Base-by-base conservation (phyloP, 192 early-diverging fungal genomes). In the Martensiomyces pterosporus region DNA sequence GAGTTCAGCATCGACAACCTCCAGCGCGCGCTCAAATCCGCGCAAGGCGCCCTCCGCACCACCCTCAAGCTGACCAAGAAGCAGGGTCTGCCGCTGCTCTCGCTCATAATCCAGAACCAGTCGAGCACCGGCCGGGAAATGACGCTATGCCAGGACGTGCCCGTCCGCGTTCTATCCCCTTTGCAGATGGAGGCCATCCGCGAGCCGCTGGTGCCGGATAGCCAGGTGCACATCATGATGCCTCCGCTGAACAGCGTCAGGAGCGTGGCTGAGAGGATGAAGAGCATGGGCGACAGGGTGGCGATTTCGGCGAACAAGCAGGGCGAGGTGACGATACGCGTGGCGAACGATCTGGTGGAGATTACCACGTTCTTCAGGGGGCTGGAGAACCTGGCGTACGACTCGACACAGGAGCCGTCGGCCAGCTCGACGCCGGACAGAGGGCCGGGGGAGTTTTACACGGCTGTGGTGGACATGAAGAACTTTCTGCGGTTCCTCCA, bases 401-500 rank as follows among this genome's bases (percentile, higher is more conserved):
- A 85, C 64, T 64, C 67, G 18, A 64, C 74, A 6, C 50, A 60
- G 25, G 58, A 52, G 46, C 53, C 15, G 40, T 62, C 39, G 55
- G 61, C 27, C 29, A 61, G 39, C 55, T 39, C 17, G 57, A 56
- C 37, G 44, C 49, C 16, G 48, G 72, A 63, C 16, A 25, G 60
- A 2, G 47, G 23, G 10, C 65, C 74, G 0, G 36, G 53, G 2
- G 60, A 78, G 49, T 86, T 87, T 67, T 87, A 76, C 16, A 76
- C 79, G 15, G 88, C 81, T 0, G 55, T 80, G 0, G 77, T 91
- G 9, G 79, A 82, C 47, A 83, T 84, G 48, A 67, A 80, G 23
- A 87, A 89, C 57, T 85, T 93, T 57, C 64, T 83, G 41, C 82
- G 86, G 33, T 90, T 91, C 43, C 47, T 91, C 39, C 81, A 87